Conservation (phyloP, 2,329 filamentous ascomycete genomes). For the Colletotrichum acutatum region DNA sequence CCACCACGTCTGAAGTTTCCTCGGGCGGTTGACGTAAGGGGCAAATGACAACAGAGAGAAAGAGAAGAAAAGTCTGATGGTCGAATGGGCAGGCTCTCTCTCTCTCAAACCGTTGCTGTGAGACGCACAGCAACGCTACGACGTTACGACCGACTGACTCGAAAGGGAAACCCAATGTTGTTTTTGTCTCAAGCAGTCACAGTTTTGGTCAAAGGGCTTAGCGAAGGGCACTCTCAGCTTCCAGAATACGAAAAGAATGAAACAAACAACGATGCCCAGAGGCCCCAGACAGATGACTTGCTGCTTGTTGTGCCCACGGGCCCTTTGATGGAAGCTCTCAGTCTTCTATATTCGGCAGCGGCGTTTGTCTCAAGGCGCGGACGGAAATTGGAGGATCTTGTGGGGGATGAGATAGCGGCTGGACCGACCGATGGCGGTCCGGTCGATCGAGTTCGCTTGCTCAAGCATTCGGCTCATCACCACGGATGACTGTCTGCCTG, state of each 20-base stretch:
- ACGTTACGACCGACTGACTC: slow-evolving; percentile 19
- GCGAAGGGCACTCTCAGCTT: slow-evolving; percentile 16
- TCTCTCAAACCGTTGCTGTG: slow-evolving; percentile 1
- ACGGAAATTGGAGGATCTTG: slow-evolving; percentile 34
- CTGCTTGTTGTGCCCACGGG: slow-evolving; percentile 11
- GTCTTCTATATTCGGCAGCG: slow-evolving; percentile 19
- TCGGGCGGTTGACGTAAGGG: slow-evolving; percentile 9
- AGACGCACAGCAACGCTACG: slow-evolving; percentile 22
- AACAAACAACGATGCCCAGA: slow-evolving; percentile 23
- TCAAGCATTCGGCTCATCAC: slow-evolving; percentile 10
- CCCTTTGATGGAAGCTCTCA: slow-evolving; percentile 6
- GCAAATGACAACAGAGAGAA: neutral
- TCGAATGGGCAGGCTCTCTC: neutral
- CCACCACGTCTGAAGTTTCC: slow-evolving; percentile 15
- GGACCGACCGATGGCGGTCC: slow-evolving; percentile 15
- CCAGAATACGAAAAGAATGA: slow-evolving; percentile 32
- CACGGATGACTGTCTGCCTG: slow-evolving; percentile 24
- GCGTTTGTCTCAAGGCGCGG: slow-evolving; percentile 22
- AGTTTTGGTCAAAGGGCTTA: neutral
- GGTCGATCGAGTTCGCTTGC: slow-evolving; percentile 19
- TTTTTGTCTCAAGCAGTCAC: slow-evolving; percentile 23
- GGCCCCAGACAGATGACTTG: slow-evolving; percentile 8
- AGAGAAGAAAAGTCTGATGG: slow-evolving; percentile 6
- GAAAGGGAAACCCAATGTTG: slow-evolving; percentile 11
- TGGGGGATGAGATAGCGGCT: slow-evolving; percentile 21